Conservation (phyloP, 768 basidiomycete genomes). For the Macrolepiota fuliginosa region DNA sequence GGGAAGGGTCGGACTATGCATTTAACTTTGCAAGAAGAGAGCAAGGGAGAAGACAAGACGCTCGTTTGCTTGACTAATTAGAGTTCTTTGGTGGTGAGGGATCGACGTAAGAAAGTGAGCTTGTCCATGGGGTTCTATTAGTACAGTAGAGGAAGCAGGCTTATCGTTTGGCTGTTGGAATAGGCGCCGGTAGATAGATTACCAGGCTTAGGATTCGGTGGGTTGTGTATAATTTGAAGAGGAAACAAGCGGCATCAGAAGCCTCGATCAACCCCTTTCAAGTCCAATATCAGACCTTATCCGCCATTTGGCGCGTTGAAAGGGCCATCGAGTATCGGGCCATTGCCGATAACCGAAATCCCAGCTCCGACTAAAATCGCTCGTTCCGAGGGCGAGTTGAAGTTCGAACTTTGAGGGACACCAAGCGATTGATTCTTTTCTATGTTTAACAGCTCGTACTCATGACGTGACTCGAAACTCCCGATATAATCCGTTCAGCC, state of each 20-base stretch:
- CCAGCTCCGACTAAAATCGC: conserved; percentile 4
- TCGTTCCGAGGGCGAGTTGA: not conserved
- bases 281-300: not conserved
- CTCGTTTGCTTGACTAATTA: not conserved
- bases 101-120: conserved; percentile 13
- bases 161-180: not conserved
- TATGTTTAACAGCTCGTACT: not conserved
- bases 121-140: not conserved
- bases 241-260: conserved; percentile 2
- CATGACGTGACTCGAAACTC: conserved; percentile 8
- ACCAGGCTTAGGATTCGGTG: not conserved
- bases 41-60: not conserved
- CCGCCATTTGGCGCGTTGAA: not conserved
- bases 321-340: not conserved
- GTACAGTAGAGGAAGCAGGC: not conserved
- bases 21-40: not conserved
- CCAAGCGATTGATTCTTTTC: not conserved
- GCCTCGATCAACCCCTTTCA: conserved; percentile 3
- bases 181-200: not conserved
- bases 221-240: not conserved
- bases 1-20: not conserved
- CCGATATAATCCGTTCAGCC: not conserved
- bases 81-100: not conserved
- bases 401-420: not conserved
- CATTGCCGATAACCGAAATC: not conserved